Evolutionary conservation across 495 filamentous ascomycete species (phyloP).

Genomic region (Neurospora africana): DNA sequence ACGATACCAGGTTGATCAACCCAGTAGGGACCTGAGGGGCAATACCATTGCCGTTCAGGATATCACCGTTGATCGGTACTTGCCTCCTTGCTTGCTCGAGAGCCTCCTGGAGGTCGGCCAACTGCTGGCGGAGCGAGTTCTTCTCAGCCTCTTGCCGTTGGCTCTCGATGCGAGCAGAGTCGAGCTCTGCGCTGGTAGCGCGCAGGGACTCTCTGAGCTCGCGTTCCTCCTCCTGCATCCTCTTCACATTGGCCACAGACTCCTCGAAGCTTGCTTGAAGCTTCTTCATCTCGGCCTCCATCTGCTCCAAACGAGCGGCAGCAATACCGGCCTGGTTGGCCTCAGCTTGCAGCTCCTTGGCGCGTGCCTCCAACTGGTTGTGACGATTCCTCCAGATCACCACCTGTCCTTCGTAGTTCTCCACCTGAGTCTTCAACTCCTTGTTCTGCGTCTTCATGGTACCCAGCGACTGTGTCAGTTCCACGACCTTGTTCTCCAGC

Average conservation of each 20-base stretch:
- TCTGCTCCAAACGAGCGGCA: slow-evolving; percentile 71
- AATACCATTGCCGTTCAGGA: slow-evolving; percentile 50
- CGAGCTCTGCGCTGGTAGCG: slow-evolving; percentile 64
- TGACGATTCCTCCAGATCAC: slow-evolving; percentile 89
- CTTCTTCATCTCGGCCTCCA: slow-evolving; percentile 90
- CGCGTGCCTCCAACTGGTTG: slow-evolving; percentile 78
- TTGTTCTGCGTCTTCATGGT: slow-evolving; percentile 91
- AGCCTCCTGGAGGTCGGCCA: slow-evolving; percentile 84
- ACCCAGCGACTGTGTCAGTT: slow-evolving; percentile 88
- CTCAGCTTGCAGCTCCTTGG: slow-evolving; percentile 89
- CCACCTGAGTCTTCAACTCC: slow-evolving; percentile 72
- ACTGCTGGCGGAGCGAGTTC: slow-evolving; percentile 68
- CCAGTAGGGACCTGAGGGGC: slow-evolving; percentile 51
- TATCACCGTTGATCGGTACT: slow-evolving; percentile 54
- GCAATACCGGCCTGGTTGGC: slow-evolving; percentile 96
- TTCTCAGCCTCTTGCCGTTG: slow-evolving; percentile 72
- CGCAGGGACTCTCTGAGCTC: slow-evolving; percentile 68
- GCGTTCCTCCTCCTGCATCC: slow-evolving; percentile 86
- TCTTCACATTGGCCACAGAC: slow-evolving; percentile 74
- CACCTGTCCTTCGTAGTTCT: slow-evolving; percentile 92
- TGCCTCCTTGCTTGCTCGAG: slow-evolving; percentile 73
- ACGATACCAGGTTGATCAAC: slow-evolving; percentile 91
- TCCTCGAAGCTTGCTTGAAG: slow-evolving; percentile 83
- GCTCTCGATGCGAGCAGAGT: slow-evolving; percentile 58
- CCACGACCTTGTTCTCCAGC: slow-evolving; percentile 97